Conservation (phyloP, 305 asterid genomes). For the Solanum aculeatissimum region DNA sequence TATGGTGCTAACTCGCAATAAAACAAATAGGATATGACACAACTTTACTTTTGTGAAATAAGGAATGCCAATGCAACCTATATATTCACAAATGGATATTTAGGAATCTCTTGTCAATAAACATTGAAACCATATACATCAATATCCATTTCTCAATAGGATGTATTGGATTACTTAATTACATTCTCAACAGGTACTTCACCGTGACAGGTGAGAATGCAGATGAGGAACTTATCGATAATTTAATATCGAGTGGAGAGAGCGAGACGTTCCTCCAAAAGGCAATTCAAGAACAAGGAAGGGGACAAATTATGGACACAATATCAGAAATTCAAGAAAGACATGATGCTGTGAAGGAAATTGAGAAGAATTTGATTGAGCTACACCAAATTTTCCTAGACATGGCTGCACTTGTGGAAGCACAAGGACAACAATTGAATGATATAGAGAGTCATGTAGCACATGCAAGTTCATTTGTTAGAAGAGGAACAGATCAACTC, state of each 20-base stretch:
- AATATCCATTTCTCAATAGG: background rate
- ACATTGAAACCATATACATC: background rate
- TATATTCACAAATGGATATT: background rate
- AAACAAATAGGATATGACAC: too few relatives aligned
- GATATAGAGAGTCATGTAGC: conserved; percentile 30
- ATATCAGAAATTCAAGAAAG: conserved; percentile 73
- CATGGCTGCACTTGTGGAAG: conserved; percentile 54
- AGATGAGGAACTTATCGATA: conserved; percentile 56
- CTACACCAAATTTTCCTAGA: conserved; percentile 62
- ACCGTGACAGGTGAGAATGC: conserved; percentile 53
- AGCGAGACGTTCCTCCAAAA: conserved; percentile 42
- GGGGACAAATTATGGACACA: conserved; percentile 44
- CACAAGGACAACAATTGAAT: conserved; percentile 30
- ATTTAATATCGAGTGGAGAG: conserved; percentile 39
- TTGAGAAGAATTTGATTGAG: conserved; percentile 41
- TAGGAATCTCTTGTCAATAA: background rate
- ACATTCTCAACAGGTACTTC: conserved; percentile 7
- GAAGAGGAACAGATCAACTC: conserved; percentile 26
- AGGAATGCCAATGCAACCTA: background rate
- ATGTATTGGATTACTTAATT: background rate
- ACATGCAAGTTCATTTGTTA: conserved; percentile 28
- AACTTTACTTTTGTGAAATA: too few relatives aligned
- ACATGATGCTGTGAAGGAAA: conserved; percentile 65
- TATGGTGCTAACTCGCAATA: too few relatives aligned
- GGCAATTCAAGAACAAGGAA: conserved; percentile 54